These are phyloP conservation scores for Stellera chamaejasme DNA, from an alignment of 345 rosid genomes.

Conservation along the genomic window DNA sequence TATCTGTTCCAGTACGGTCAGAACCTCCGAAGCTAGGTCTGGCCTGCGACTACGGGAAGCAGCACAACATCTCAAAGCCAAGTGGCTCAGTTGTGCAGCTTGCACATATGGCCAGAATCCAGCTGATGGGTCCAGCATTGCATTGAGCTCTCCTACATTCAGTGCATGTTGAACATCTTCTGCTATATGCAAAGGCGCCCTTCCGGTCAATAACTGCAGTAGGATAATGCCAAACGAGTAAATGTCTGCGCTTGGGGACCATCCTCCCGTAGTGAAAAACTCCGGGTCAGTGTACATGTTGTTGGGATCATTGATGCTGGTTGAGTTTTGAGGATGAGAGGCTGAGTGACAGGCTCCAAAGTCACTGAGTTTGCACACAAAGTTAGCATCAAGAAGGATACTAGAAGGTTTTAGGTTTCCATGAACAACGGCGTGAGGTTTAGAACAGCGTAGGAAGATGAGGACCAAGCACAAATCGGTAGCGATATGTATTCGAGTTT, in stretches of 20 bases:
- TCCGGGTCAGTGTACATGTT: slow-evolving; percentile 10
- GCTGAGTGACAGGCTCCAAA: no score
- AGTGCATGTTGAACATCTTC: slow-evolving; percentile 1
- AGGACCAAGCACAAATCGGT: slow-evolving; percentile 20
- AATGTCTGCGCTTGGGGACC: slow-evolving; percentile 16
- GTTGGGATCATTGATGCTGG: no score
- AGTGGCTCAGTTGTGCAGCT: slow-evolving; percentile 13
- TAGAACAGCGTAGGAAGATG: slow-evolving; percentile 17
- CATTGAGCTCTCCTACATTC: slow-evolving; percentile 1
- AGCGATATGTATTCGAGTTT: slow-evolving; percentile 18
- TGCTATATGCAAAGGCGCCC: slow-evolving; percentile 4
- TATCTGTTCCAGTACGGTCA: slow-evolving; percentile 13
- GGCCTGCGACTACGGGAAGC: slow-evolving; percentile 15
- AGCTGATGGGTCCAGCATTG: slow-evolving; percentile 18
- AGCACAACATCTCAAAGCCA: slow-evolving; percentile 23
- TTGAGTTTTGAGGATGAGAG: no score
- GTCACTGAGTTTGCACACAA: slow-evolving; percentile 20
- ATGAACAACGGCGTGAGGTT: slow-evolving; percentile 16
- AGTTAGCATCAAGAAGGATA: slow-evolving; percentile 21
- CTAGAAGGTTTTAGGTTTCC: slow-evolving; percentile 23
- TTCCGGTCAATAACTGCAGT: slow-evolving; percentile 20
- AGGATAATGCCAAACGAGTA: slow-evolving; percentile 25
- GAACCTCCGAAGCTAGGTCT: slow-evolving; percentile 21
- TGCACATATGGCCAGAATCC: slow-evolving; percentile 22
- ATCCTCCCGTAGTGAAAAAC: slow-evolving; percentile 8